Evolutionary conservation across 1,284 basidiomycete genomes (phyloP).

Genomic region (Sporisorium scitamineum): DNA sequence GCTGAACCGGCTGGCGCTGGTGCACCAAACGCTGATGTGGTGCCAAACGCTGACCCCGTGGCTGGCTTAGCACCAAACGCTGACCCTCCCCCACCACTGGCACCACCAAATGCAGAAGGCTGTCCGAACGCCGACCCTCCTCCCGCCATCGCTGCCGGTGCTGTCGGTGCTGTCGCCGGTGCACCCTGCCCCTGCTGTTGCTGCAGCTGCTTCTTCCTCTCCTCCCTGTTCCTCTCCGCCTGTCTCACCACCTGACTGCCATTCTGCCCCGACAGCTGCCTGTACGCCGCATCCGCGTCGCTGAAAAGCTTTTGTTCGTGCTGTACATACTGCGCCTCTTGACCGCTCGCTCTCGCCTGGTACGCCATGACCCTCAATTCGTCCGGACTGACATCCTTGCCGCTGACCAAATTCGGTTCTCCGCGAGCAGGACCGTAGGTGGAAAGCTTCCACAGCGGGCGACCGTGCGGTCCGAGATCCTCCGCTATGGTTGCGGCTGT

Average conservation of each 20-base stretch:
- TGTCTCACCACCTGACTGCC: constrained; percentile 19
- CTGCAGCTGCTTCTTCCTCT: constrained; percentile 30
- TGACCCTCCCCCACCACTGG: neutral
- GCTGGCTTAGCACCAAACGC: constrained; percentile 19
- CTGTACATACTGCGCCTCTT: constrained; percentile 36
- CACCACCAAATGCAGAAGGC: constrained; percentile 13
- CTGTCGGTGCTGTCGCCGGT: neutral
- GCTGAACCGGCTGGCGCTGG: constrained; percentile 5
- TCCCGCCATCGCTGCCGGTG: neutral
- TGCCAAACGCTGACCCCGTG: constrained; percentile 13
- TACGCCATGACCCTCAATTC: constrained; percentile 75
- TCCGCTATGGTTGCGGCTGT: constrained; percentile 35
- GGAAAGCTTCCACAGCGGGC: constrained; percentile 83
- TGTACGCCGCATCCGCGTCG: constrained; percentile 32
- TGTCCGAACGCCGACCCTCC: constrained; percentile 32
- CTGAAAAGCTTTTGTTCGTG: constrained; percentile 41
- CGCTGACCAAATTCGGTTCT: constrained; percentile 78
- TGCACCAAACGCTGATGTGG: constrained; percentile 11
- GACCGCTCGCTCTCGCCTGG: constrained; percentile 39
- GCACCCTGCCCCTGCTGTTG: constrained; percentile 8
- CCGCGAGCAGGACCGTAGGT: constrained; percentile 82
- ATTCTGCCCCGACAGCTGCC: constrained; percentile 12
- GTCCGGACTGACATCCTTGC: constrained; percentile 82
- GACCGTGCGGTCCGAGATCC: constrained; percentile 53
- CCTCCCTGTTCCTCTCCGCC: constrained; percentile 35